phyloP scores from a whole-genome alignment of 139 green algal genomes.

The Volvox reticuliferus region DNA sequence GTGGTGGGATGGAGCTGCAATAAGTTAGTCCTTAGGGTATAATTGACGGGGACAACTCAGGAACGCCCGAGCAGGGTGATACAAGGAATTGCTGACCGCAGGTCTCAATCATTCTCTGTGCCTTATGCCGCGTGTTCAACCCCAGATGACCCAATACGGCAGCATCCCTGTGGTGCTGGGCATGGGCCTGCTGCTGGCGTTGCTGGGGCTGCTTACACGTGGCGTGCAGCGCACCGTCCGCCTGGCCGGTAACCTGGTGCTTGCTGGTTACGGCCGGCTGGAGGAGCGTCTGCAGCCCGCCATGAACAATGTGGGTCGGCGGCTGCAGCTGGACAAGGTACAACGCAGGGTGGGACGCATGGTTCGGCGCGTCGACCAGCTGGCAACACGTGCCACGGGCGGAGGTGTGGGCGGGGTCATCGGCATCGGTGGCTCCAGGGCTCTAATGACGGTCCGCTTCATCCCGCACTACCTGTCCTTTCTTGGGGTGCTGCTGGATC shows the following conservation, averaged over 20 bases:
- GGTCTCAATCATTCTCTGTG: no score
- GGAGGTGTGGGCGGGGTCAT: background rate
- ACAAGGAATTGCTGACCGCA: no score
- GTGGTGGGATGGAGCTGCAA: no score
- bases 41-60: no score
- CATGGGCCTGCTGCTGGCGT: background rate
- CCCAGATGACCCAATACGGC: slow-evolving; percentile 29
- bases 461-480: slow-evolving; percentile 33
- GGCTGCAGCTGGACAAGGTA: background rate
- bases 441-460: background rate
- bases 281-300: slow-evolving; percentile 29
- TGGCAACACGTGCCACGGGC: slow-evolving; percentile 3
- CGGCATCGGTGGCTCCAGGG: background rate
- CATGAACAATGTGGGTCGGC: background rate
- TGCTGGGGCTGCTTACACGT: slow-evolving; percentile 1
- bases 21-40: no score
- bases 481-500: slow-evolving; percentile 27
- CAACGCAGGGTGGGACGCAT: background rate
- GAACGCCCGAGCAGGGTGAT: no score
- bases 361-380: background rate
- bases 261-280: background rate
- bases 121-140: background rate
- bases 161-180: slow-evolving; percentile 4
- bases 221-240: background rate
- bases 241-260: background rate